Percentiles rank a stretch among this genome's conserved stretches.
Evolutionary conservation across 2,329 filamentous ascomycete genomes (phyloP).

Genomic region (Nigrospora sphaerica): DNA sequence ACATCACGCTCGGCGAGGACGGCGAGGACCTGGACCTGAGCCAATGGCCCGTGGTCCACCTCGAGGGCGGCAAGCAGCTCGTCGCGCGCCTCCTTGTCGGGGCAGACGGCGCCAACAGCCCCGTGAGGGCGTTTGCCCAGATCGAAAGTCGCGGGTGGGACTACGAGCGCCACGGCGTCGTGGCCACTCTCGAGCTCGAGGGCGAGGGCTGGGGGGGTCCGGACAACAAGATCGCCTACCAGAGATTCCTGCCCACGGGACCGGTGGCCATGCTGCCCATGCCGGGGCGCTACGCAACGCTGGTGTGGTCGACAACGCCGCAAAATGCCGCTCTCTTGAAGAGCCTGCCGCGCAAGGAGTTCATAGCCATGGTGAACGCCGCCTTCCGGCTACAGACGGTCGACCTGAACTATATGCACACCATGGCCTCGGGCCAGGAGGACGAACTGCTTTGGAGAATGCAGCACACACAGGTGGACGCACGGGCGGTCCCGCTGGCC

Average conservation of each 20-base stretch:
- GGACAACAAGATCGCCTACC: constrained; percentile 72
- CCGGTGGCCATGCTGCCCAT: constrained; percentile 88
- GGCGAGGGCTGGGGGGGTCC: constrained; percentile 48
- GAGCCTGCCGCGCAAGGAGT: constrained; percentile 62
- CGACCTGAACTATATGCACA: constrained; percentile 80
- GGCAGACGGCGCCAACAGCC: constrained; percentile 91
- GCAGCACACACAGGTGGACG: constrained; percentile 56
- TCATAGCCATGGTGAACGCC: constrained; percentile 84
- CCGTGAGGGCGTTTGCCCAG: constrained; percentile 80
- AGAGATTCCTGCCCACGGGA: constrained; percentile 88
- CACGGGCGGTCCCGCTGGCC: constrained; percentile 53
- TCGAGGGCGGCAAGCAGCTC: constrained; percentile 61
- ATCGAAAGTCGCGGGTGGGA: constrained; percentile 89
- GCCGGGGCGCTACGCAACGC: constrained; percentile 71
- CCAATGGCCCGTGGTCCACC: constrained; percentile 77
- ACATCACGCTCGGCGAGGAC: constrained; percentile 69
- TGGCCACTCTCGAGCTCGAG: constrained; percentile 76
- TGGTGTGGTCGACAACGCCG: constrained; percentile 93
- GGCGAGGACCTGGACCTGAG: constrained; percentile 67
- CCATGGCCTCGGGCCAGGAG: constrained; percentile 46
- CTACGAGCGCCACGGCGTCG: constrained; percentile 82
- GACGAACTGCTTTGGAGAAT: constrained; percentile 83
- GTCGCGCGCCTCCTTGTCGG: constrained; percentile 82
- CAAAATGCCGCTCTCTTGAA: constrained; percentile 74
- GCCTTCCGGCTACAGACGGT: constrained; percentile 76